Conservation (phyloP, 257 asterid genomes). For the Misopates orontium region DNA sequence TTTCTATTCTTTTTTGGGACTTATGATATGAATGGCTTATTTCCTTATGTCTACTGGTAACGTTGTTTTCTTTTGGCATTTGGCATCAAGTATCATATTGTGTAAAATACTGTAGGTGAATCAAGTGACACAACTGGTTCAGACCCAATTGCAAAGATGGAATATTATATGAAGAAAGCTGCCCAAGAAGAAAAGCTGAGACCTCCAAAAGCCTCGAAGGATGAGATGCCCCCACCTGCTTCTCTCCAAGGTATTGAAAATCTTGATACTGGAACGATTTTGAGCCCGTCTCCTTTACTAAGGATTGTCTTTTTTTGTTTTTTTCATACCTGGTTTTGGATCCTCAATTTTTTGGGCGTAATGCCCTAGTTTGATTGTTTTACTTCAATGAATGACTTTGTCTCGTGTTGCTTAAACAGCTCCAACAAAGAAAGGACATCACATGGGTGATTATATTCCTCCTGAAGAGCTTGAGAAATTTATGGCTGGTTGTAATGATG, state of each 20-base stretch:
- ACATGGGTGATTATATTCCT: conserved; percentile 97
- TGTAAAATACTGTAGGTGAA: conserved; percentile 47
- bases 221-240: conserved; percentile 97
- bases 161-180: conserved; percentile 87
- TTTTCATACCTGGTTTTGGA: too few species aligned
- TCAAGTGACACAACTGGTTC: conserved; percentile 47
- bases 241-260: conserved; percentile 58
- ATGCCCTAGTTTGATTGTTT: too few species aligned
- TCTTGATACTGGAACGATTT: conserved; percentile 2
- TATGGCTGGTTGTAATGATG: conserved; percentile 75
- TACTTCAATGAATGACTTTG: too few species aligned
- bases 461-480: conserved; percentile 88
- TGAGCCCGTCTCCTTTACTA: not conserved
- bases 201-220: conserved; percentile 72
- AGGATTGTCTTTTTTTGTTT: not conserved
- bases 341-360: too few species aligned
- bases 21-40: too few species aligned
- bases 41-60: too few species aligned
- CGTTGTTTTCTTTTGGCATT: too few species aligned
- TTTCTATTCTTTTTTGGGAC: too few species aligned
- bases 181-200: conserved; percentile 77
- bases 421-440: conserved; percentile 77
- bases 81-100: conserved; percentile 26
- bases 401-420: conserved; percentile 28
- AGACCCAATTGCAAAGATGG: conserved; percentile 97